phyloP scores from a whole-genome alignment of 306 rosid genomes.

The barrel medic (Medicago truncatula) region DNA sequence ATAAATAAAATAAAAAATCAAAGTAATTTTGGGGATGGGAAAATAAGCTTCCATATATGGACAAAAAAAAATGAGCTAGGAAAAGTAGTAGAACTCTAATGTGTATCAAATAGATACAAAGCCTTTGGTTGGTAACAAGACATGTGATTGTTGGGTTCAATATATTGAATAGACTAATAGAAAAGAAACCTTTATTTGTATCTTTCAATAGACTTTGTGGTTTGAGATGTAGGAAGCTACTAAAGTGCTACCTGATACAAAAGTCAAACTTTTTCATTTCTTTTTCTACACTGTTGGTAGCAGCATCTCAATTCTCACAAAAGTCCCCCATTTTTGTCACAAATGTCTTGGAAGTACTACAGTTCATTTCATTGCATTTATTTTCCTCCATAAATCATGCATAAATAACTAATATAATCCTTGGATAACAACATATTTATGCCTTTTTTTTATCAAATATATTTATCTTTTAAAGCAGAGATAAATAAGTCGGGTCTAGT shows the following conservation, averaged over 20 bases:
- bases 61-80: neutral
- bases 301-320: conserved; percentile 13
- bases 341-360: conserved; percentile 4
- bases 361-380: conserved; percentile 36
- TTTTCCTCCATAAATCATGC: conserved; percentile 1
- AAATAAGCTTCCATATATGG: neutral
- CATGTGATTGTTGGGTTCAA: conserved; percentile 37
- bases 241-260: conserved; percentile 35
- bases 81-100: neutral
- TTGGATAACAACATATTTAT: neutral
- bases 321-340: conserved; percentile 37
- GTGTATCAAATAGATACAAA: neutral
- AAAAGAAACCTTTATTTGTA: neutral
- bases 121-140: conserved; percentile 21
- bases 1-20: too few species aligned
- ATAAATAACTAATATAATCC: neutral
- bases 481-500: neutral
- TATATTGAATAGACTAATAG: conserved; percentile 25
- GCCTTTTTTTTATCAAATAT: too few species aligned
- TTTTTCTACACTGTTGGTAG: conserved; percentile 31
- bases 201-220: conserved; percentile 29
- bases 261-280: conserved; percentile 30
- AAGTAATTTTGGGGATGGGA: too few species aligned
- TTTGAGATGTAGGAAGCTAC: conserved; percentile 17
- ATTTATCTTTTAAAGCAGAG: too few species aligned